Evolutionary conservation across 805 yeast genomes (phyloP), one percentile per base, ranked within the genome.

Genomic region (Clavispora vitiphila): DNA sequence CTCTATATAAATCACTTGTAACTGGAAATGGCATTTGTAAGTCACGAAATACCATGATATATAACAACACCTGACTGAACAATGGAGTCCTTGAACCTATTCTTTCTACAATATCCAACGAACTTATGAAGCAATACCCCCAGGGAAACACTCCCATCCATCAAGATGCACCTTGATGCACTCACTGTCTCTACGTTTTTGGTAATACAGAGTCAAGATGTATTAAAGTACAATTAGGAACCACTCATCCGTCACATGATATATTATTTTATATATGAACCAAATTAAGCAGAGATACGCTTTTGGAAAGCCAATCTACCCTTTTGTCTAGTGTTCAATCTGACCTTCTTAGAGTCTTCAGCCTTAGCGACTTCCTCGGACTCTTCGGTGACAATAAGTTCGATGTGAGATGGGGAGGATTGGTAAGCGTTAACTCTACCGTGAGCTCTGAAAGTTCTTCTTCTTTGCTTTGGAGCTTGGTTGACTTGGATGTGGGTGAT

Each of bases 371-470:
- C 87, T 66, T 76, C 80, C 77, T 90, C 98, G 61, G 78, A 93
- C 75, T 82, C 86, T 83, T 93, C 99, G 67, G 96, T 85, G 64
- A 93, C 79, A 69, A 88, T 83, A 69, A 93, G 80, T 82, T 93
- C 99, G 72, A 93, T 91, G 86, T 93, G 99, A 67, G 95, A 90
- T 72, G 99, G 99, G 65, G 90, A 80, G 50, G 98, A 87, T 80
- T 89, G 95, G 93, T 89, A 93, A 66, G 96, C 96, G 79, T 91
- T 93, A 73, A 89, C 87, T 85, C 99, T 93, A 86, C 99, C 99
- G 85, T 91, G 98, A 66, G 99, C 99, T 85, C 99, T 90, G 96
- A 80, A 93, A 69, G 99, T 93, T 81, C 99, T 89, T 82, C 99
- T 91, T 83, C 98, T 93, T 80, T 88, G 95, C 80, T 89, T 89